Percentiles rank a stretch among this genome's conserved stretches.
Evolutionary conservation across 2,329 filamentous ascomycete genomes (phyloP).

Genomic region (Colletotrichum endophyticum): DNA sequence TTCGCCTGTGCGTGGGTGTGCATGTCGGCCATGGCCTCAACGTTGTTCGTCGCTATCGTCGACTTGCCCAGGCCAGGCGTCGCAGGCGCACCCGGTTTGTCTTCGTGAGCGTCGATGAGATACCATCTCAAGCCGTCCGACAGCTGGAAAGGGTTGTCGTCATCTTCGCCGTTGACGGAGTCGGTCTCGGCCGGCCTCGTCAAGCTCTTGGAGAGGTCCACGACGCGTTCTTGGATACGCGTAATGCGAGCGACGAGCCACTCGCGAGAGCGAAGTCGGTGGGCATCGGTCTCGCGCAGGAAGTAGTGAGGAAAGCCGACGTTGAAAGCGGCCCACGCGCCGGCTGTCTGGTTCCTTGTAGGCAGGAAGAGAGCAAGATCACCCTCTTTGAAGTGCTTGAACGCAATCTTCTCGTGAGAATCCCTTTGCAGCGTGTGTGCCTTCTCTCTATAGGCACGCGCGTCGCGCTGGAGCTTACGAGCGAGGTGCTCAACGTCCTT

Average conservation of each 20-base stretch:
- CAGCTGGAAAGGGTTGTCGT: constrained; percentile 96
- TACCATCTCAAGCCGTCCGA: constrained; percentile 97
- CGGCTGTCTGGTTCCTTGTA: constrained; percentile 90
- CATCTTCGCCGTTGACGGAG: constrained; percentile 66
- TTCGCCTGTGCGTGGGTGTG: constrained; percentile 51
- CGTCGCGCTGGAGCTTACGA: constrained; percentile 91
- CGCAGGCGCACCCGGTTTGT: constrained; percentile 89
- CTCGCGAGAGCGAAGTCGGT: constrained; percentile 83
- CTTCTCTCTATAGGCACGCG: constrained; percentile 85
- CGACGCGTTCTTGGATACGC: constrained; percentile 89
- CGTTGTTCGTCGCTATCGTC: constrained; percentile 85
- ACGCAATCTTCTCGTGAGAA: constrained; percentile 94
- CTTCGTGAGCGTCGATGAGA: constrained; percentile 89
- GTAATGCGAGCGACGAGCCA: constrained; percentile 97
- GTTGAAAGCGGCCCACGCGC: constrained; percentile 98
- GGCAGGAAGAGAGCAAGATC: constrained; percentile 94
- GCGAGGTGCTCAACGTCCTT: constrained; percentile 94
- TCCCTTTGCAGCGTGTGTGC: constrained; percentile 82
- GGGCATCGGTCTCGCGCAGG: constrained; percentile 87
- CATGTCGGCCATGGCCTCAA: constrained; percentile 83
- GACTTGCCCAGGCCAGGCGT: constrained; percentile 91
- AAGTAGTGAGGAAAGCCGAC: constrained; percentile 98
- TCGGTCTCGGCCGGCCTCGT: constrained; percentile 48
- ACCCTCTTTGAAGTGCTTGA: constrained; percentile 93
- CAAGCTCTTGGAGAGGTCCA: constrained; percentile 85